phyloP scores from a whole-genome alignment of 1,284 basidiomycete genomes.

The Lignosus rhinocerotis region DNA sequence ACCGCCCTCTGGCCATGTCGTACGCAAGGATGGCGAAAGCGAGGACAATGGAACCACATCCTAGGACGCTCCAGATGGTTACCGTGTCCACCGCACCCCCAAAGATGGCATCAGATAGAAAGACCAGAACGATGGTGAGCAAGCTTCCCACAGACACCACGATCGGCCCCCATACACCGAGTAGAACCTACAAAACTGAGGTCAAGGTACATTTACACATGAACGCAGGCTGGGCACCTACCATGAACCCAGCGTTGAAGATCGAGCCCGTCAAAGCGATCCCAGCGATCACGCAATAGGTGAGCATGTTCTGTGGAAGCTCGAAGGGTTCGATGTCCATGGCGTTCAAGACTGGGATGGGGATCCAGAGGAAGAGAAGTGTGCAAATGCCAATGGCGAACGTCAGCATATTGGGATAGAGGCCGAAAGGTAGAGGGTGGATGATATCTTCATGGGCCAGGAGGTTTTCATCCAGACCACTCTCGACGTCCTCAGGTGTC shows the following conservation, averaged over 20 bases:
- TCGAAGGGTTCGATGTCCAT: constrained; percentile 58
- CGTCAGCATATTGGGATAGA: constrained; percentile 77
- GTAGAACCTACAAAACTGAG: constrained; percentile 53
- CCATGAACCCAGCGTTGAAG: constrained; percentile 82
- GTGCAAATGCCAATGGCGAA: constrained; percentile 70
- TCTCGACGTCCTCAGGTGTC: constrained; percentile 15
- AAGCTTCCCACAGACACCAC: constrained; percentile 82
- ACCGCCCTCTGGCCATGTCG: constrained; percentile 52
- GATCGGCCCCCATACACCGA: constrained; percentile 84
- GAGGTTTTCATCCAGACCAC: constrained; percentile 30
- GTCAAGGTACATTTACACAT: constrained; percentile 9
- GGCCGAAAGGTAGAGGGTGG: constrained; percentile 69
- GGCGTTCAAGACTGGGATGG: constrained; percentile 68
- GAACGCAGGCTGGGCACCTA: constrained; percentile 31
- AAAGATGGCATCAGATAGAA: constrained; percentile 70
- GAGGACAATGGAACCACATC: constrained; percentile 67
- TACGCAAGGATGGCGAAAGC: constrained; percentile 75
- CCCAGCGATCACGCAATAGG: constrained; percentile 52
- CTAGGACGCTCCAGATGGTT: constrained; percentile 64
- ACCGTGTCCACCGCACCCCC: constrained; percentile 55
- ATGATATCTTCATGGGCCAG: constrained; percentile 34
- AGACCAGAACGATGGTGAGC: constrained; percentile 81
- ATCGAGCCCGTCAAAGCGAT: constrained; percentile 67
- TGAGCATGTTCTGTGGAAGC: constrained; percentile 49
- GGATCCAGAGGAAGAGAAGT: constrained; percentile 65